Evolutionary conservation across 768 basidiomycete genomes (phyloP).

Genomic region (Suillus fuscotomentosus): DNA sequence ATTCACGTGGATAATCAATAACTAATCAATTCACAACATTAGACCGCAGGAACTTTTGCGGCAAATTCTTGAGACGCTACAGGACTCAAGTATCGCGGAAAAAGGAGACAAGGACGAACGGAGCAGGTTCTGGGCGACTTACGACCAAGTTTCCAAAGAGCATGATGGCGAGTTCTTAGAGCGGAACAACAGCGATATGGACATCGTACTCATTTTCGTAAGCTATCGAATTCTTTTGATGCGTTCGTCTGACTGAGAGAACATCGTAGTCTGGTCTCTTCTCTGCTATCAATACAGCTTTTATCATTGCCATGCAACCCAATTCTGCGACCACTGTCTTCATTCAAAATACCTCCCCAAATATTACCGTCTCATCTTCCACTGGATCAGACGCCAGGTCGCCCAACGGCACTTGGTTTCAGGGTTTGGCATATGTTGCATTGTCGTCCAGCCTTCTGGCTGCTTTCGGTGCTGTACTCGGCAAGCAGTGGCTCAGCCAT

Average conservation of each 20-base stretch:
- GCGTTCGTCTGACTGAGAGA: neutral
- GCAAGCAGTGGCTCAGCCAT: conserved; percentile 15
- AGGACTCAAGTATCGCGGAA: neutral
- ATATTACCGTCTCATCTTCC: neutral
- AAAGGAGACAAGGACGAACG: conserved; percentile 5
- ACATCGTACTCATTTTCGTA: conserved; percentile 23
- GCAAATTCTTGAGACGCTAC: conserved; percentile 1
- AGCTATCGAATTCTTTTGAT: neutral
- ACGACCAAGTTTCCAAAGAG: conserved; percentile 12
- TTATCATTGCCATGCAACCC: conserved; percentile 5
- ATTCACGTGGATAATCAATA: too few species aligned
- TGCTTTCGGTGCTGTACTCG: conserved; percentile 19
- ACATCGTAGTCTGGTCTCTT: conserved; percentile 7
- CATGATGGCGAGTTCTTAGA: conserved; percentile 19
- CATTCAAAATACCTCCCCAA: conserved; percentile 8
- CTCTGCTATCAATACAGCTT: conserved; percentile 3
- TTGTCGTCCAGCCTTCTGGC: conserved; percentile 20
- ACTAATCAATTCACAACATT: neutral
- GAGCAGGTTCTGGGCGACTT: conserved; percentile 15
- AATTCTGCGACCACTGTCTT: conserved; percentile 1
- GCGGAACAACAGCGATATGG: conserved; percentile 16
- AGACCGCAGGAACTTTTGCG: neutral
- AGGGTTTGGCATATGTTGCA: conserved; percentile 18
- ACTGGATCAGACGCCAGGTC: neutral
- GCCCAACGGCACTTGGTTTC: conserved; percentile 7